These are phyloP conservation scores for Fulvia fulva DNA, from an alignment of 2,329 filamentous ascomycete species.

Conservation along the genomic window DNA sequence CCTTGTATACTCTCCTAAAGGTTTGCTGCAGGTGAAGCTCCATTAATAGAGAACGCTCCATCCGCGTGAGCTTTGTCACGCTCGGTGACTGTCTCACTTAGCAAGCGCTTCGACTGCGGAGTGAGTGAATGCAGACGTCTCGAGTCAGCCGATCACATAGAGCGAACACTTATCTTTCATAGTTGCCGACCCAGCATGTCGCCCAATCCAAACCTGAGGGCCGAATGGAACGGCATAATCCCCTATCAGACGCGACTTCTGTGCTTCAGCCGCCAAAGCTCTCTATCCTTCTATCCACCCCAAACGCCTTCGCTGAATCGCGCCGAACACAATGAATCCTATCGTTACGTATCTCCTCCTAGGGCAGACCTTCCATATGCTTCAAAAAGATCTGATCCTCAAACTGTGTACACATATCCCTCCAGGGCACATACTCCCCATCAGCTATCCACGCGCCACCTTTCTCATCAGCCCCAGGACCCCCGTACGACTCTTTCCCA, in stretches of 20 bases:
- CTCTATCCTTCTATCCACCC: background rate
- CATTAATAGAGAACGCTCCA: background rate
- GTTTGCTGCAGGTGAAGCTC: background rate
- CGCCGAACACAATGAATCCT: background rate
- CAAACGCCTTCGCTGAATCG: background rate
- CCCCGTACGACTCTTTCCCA: slow-evolving; percentile 1
- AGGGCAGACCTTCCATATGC: slow-evolving; percentile 1
- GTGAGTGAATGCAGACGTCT: background rate
- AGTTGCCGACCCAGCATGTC: no score
- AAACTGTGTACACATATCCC: slow-evolving; percentile 16
- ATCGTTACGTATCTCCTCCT: slow-evolving; percentile 1
- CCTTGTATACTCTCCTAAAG: background rate
- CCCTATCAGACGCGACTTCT: no score
- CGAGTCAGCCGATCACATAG: no score
- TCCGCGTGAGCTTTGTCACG: background rate
- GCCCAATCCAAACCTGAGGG: no score
- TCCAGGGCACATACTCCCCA: slow-evolving; percentile 18
- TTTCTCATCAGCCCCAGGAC: slow-evolving; percentile 11
- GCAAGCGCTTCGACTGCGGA: background rate
- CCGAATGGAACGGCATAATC: no score
- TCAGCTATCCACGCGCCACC: slow-evolving; percentile 21
- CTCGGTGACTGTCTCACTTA: background rate
- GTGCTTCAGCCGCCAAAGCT: no score
- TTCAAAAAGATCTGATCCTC: slow-evolving; percentile 14
- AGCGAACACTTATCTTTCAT: no score